These are phyloP conservation scores for Saturnispora mendoncae DNA, from an alignment of 805 yeast species.

Conservation along the genomic window DNA sequence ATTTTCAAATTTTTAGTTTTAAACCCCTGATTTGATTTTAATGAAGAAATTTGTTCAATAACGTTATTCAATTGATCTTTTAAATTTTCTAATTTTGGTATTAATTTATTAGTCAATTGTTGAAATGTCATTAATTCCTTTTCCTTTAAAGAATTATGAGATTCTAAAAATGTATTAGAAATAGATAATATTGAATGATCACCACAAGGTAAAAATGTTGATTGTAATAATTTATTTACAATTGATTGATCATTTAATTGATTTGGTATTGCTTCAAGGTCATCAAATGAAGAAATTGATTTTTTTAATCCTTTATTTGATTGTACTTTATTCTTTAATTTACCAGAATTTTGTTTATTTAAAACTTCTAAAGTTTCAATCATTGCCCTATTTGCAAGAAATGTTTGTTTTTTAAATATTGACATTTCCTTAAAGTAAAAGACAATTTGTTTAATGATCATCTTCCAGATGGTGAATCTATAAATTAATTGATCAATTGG, in stretches of 20 bases:
- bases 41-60: conserved; percentile 44
- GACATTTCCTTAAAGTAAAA: conserved; percentile 43
- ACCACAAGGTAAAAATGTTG: conserved; percentile 32
- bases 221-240: conserved; percentile 41
- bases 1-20: conserved; percentile 45
- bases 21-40: conserved; percentile 46
- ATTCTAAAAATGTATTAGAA: conserved; percentile 25
- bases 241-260: not conserved
- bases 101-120: conserved; percentile 38
- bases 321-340: conserved; percentile 19
- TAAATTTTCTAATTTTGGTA: conserved; percentile 49
- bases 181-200: conserved; percentile 32
- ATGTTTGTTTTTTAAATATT: conserved; percentile 41
- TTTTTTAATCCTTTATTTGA: conserved; percentile 20
- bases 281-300: conserved; percentile 16
- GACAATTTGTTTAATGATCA: conserved; percentile 44
- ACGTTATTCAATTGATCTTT: conserved; percentile 44
- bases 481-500: conserved; percentile 44
- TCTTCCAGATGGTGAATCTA: conserved; percentile 50
- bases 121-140: conserved; percentile 43
- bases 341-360: conserved; percentile 26
- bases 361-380: conserved; percentile 34
- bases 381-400: conserved; percentile 40
- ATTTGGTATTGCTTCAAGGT: conserved; percentile 10
- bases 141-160: conserved; percentile 29